Evolutionary conservation across 495 filamentous ascomycete species (phyloP), one percentile per base, ranked within the genome.

Genomic region (Aspergillus affinis): DNA sequence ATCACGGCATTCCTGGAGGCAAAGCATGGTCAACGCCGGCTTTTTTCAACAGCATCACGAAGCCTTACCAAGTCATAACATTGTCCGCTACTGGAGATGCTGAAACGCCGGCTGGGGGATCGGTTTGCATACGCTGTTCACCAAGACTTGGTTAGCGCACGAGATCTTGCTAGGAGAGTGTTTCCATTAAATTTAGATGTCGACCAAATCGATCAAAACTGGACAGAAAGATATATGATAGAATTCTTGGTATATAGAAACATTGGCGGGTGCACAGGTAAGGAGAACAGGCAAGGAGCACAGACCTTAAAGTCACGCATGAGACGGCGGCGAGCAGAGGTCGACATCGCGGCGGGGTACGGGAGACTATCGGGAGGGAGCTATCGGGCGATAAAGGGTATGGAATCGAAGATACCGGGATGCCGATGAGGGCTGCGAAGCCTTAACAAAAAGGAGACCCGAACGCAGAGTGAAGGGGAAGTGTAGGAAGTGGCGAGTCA

Each of bases 221-320:
- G 36, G 36, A 1, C 9, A 41, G 1, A 4, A 15, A 4, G 12
- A 41, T 8, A 5, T 1, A 32, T 32, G 30, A 12, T 8, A 30
- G 4, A 8, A 30, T 30, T 4, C 29, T 8, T 30, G 30, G 7
- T 7, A 32, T 32, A 12, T 15, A 17, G 5, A 49, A 18, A 10
- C 7, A 27, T 44, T 51, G 55, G 41, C 18, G 29, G 48, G 41
- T 12, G 15, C 19, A 51, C 26, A 41, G 19, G 29, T 8, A 15
- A 52, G 19, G 8, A 20, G 32, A 17, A n/a, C 12, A 55, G 32
- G 29, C 15, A 15, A 52, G 19, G 8, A 20, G 32, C 13, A 75
- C 83, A 54, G 78, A 96, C 93, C 90, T 96, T 97, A 82, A 97
- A 97, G 80, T 97, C 93, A 65, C 93, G 88, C 93, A 97, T 97